Evolutionary conservation across 805 yeast species (phyloP), one percentile per base, ranked within the genome.

Genomic region (Yamadazyma sp.): DNA sequence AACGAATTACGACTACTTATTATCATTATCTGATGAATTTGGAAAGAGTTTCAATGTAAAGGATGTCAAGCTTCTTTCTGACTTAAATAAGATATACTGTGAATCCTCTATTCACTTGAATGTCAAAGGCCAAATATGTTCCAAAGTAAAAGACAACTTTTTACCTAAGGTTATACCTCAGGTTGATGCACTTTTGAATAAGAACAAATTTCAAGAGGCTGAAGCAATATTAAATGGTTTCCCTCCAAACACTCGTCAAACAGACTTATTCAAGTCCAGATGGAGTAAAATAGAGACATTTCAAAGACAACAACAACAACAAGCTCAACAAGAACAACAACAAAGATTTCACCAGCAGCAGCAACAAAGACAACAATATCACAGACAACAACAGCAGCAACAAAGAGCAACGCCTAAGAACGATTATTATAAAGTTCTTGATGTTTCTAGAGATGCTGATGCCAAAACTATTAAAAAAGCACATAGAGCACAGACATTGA

Each of bases 401-500:
- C 53, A 52, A 30, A 17, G 22, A 10, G 12, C 37, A 5, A 8
- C 23, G 8, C 67, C 66, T 13, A 60, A 70, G 32, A 77, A 77
- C 42, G 95, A 91, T 50, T 86, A 85, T 52, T 91, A 91, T 58
- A 85, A 86, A 50, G 70, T 84, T 3, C 61, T 91, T 12, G 94
- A 80, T 10, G 72, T 91, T 5, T 46, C 78, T 0, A 65, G 70
- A 38, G 74, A 75, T 42, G 95, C 97, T 0, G 78, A 76, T 38
- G 80, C 77, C 1, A 71, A 73, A 39, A 82, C 84, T 6, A 81
- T 91, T 42, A 86, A 82, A 49, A 82, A 78, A 56, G 94, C 95
- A 0, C 83, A 88, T 60, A 69, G 96, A 39, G 69, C 78, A 6
- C 75, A 81, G 51, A 82, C 93, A 23, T 81, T 82, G 51, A 79